Conservation (phyloP, 768 basidiomycete species). For the Rossbeevera mucosa region DNA sequence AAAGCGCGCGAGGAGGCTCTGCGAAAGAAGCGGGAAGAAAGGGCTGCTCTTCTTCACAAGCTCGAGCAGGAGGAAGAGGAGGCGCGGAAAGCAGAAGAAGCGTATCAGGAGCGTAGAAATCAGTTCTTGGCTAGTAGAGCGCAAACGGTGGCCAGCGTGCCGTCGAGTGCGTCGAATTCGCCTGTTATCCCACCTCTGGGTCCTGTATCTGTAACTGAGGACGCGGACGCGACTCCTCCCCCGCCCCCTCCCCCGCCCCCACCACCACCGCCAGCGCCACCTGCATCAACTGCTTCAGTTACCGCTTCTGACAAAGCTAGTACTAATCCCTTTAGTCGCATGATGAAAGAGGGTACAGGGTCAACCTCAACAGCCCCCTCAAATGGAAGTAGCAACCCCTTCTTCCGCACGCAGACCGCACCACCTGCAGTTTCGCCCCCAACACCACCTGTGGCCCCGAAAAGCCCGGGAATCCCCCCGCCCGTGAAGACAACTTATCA, state of each 20-base stretch:
- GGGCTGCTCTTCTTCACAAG: conserved; percentile 61
- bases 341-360: conserved; percentile 48
- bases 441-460: conserved; percentile 25
- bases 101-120: conserved; percentile 31
- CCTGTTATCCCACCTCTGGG: conserved; percentile 37
- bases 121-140: conserved; percentile 38
- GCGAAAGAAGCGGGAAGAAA: conserved; percentile 69
- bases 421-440: conserved; percentile 34
- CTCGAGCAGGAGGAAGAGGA: conserved; percentile 67
- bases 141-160: conserved; percentile 25
- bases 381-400: conserved; percentile 68
- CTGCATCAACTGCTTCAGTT: conserved; percentile 25
- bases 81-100: conserved; percentile 44
- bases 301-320: conserved; percentile 45
- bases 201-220: conserved; percentile 18
- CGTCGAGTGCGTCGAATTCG: conserved; percentile 23
- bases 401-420: conserved; percentile 51
- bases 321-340: conserved; percentile 78
- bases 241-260: conserved; percentile 31
- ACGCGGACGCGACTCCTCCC: conserved; percentile 7
- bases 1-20: conserved; percentile 65
- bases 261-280: conserved; percentile 27
- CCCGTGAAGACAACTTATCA: conserved; percentile 55
- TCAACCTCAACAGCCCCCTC: conserved; percentile 23
- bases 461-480: conserved; percentile 36